phyloP scores from a whole-genome alignment of 805 yeast genomes.

The Pichia thaimueangensis region DNA sequence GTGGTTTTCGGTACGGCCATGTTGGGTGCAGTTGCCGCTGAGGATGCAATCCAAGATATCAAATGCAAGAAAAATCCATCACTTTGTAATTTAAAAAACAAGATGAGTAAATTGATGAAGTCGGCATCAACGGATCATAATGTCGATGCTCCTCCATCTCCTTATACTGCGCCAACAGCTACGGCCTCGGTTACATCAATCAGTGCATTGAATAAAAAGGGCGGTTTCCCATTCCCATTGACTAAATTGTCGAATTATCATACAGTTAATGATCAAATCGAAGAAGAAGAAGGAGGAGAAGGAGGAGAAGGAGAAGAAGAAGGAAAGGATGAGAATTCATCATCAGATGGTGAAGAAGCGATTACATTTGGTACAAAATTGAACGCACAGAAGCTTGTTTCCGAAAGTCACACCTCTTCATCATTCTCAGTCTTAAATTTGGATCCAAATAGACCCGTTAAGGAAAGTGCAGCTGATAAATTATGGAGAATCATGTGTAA shows the following conservation, averaged over 20 bases:
- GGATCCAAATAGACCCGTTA: background rate
- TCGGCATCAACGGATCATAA: too few relatives aligned
- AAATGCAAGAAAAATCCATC: background rate
- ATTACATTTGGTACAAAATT: slow-evolving; percentile 58
- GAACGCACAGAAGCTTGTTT: slow-evolving; percentile 47
- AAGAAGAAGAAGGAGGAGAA: background rate
- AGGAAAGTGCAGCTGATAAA: slow-evolving; percentile 43
- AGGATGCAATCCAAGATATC: slow-evolving; percentile 40
- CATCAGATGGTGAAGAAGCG: slow-evolving; percentile 37
- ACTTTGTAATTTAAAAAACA: background rate
- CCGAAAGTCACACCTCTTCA: slow-evolving; percentile 21
- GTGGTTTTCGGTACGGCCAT: slow-evolving; percentile 95
- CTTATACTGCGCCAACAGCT: slow-evolving; percentile 78
- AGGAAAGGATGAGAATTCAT: slow-evolving; percentile 5
- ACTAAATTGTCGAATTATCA: slow-evolving; percentile 34
- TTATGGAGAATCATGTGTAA: slow-evolving; percentile 85
- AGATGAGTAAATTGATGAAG: background rate
- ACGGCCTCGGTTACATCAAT: slow-evolving; percentile 60
- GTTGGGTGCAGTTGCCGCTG: slow-evolving; percentile 90
- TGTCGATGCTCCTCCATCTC: slow-evolving; percentile 52
- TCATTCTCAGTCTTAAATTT: background rate
- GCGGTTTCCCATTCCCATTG: slow-evolving; percentile 44
- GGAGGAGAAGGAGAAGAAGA: background rate
- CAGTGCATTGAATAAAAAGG: slow-evolving; percentile 39
- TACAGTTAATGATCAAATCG: background rate